phyloP scores from a whole-genome alignment of 306 rosid genomes.

The Herpetospermum pedunculosum region DNA sequence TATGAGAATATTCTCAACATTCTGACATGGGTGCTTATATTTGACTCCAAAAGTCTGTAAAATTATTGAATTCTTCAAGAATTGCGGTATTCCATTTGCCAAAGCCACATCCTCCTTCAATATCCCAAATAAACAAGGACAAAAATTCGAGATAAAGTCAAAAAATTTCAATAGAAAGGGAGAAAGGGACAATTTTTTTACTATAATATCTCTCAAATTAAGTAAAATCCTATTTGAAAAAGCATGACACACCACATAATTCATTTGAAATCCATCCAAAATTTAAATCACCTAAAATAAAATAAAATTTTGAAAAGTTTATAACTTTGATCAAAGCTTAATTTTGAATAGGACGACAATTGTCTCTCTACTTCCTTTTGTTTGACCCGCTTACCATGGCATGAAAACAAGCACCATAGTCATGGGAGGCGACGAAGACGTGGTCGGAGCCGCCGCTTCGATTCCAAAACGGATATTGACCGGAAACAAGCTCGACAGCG shows the following conservation, averaged over 20 bases:
- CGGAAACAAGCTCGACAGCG: slow-evolving; percentile 37
- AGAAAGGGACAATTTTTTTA: too few relatives aligned
- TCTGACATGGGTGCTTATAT: slow-evolving; percentile 65
- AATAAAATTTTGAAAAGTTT: too few relatives aligned
- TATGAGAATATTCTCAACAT: slow-evolving; percentile 69
- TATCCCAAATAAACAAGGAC: neutral
- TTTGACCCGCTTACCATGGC: slow-evolving; percentile 71
- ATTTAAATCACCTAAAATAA: too few relatives aligned
- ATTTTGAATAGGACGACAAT: too few relatives aligned
- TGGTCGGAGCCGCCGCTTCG: slow-evolving; percentile 70
- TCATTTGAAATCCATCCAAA: too few relatives aligned
- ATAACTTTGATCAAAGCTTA: too few relatives aligned
- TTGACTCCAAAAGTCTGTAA: slow-evolving; percentile 80
- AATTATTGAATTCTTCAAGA: slow-evolving; percentile 65
- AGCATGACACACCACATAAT: too few relatives aligned
- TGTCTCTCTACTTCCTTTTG: too few relatives aligned
- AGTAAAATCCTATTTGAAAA: too few relatives aligned
- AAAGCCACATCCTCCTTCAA: slow-evolving; percentile 67
- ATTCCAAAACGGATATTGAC: slow-evolving; percentile 55
- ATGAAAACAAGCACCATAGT: slow-evolving; percentile 83
- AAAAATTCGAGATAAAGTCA: too few relatives aligned
- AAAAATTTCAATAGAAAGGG: too few relatives aligned
- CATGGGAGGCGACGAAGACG: slow-evolving; percentile 84
- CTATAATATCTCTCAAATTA: too few relatives aligned
- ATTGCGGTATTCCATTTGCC: slow-evolving; percentile 55